A percentile compares a stretch with the other conserved stretches of the same genome.
Evolutionary conservation across 148 eudicot species (phyloP).

Genomic region (Camellia japonica): DNA sequence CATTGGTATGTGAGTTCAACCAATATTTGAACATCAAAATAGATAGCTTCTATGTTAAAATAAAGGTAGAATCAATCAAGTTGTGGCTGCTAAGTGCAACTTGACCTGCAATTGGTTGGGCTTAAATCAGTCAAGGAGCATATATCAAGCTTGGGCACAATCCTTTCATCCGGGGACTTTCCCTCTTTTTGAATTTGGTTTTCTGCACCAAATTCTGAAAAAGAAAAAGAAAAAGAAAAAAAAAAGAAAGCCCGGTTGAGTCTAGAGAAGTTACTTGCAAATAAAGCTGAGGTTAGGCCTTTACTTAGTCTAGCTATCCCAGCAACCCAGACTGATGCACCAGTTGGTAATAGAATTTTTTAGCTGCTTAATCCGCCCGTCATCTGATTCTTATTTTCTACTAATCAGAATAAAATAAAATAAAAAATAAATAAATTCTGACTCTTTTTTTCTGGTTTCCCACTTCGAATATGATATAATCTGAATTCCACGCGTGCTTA

Average conservation of each 20-base stretch:
- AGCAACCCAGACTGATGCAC: neutral
- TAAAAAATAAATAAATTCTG: neutral
- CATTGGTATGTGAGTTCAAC: neutral
- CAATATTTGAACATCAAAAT: neutral
- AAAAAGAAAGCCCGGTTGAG: neutral
- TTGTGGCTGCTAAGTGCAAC: neutral
- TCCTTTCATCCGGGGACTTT: neutral
- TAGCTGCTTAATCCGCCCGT: neutral
- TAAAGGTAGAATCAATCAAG: neutral
- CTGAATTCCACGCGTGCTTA: neutral
- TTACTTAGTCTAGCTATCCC: neutral
- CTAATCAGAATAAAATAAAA: neutral
- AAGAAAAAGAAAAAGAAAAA: neutral
- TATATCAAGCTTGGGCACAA: neutral
- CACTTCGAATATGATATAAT: neutral
- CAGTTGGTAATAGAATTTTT: neutral
- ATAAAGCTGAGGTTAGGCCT: neutral
- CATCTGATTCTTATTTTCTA: neutral
- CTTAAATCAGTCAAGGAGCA: neutral
- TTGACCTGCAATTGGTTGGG: neutral
- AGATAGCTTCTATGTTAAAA: neutral
- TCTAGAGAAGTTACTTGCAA: neutral
- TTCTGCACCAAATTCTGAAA: neutral
- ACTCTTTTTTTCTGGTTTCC: neutral
- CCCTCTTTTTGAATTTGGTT: neutral